phyloP scores from a whole-genome alignment of 2,329 filamentous ascomycete genomes.

The Sporothrix euskadiensis region DNA sequence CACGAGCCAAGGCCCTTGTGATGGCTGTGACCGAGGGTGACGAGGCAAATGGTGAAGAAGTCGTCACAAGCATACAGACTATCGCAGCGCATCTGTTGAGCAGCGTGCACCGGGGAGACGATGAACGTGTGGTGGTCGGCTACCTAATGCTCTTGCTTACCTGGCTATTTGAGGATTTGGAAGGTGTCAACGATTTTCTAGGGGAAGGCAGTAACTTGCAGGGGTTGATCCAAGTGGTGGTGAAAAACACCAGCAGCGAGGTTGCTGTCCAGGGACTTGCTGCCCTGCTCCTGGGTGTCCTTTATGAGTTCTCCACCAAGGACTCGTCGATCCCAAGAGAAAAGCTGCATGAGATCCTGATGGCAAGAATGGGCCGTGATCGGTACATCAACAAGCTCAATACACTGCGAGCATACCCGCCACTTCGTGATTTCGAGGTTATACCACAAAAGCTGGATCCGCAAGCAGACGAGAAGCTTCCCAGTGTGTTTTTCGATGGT shows the following conservation, averaged over 20 bases:
- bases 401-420: constrained; percentile 72
- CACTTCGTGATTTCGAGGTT: constrained; percentile 88
- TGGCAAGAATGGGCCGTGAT: constrained; percentile 76
- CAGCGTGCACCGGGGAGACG: constrained; percentile 72
- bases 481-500: constrained; percentile 82
- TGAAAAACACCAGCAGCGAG: constrained; percentile 62
- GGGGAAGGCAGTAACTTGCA: constrained; percentile 92
- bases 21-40: constrained; percentile 88
- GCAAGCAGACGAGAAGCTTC: constrained; percentile 55
- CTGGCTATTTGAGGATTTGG: constrained; percentile 90
- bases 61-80: constrained; percentile 89
- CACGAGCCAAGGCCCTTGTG: constrained; percentile 73
- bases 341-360: constrained; percentile 76
- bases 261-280: constrained; percentile 77
- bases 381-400: constrained; percentile 81
- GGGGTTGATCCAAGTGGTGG: constrained; percentile 72
- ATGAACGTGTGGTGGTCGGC: constrained; percentile 76
- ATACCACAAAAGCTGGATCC: constrained; percentile 66
- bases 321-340: constrained; percentile 86
- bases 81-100: constrained; percentile 83
- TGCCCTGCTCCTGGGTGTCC: constrained; percentile 78
- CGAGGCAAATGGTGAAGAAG: constrained; percentile 85
- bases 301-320: constrained; percentile 97
- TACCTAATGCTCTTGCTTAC: constrained; percentile 86
- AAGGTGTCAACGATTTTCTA: constrained; percentile 89